Base-by-base conservation (phyloP, 73 alveolate genomes). In the Breviolum minutum region DNA sequence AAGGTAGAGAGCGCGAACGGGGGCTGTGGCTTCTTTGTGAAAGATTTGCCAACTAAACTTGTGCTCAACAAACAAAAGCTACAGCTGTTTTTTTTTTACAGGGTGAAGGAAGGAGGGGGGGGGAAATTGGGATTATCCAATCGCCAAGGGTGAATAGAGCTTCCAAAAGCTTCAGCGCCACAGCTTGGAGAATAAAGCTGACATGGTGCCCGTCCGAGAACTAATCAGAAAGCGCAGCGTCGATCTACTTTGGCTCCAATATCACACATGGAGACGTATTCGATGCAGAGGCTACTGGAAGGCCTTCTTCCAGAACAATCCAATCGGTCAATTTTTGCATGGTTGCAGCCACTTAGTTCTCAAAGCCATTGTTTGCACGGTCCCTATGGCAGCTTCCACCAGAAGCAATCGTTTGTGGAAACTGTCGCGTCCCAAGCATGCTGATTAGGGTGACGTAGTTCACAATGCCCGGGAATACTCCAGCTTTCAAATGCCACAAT, bases 381-480 rank as follows among this genome's bases (percentile, higher is more conserved):
- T 61, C 92, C 60, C 19, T 24, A 61, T 54, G 92, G 61, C 73
- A 22, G 71, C 73, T 77, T 77, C 86, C 63, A 77, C 86, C 6
- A 48, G 62, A 20, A 62, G 76, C 61, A 83, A 61, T 60, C 92
- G 92, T 22, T 20, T 83, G 73, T 83, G 92, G 92, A 83, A 83
- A 62, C 29, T 83, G 92, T 60, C 92, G 61, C 29, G 63, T 61
- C n/a, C 92, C 60, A 48, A 83, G 60, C 7, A 80, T 48, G 19
- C 32, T 61, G 54, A 7, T 77, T 0, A 9, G 86, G 10, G 9
- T 7, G 64, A 8, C 69, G 12, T 48, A 14, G 27, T 60, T 60
- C 9, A 0, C 29, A 54, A 40, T 20, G 20, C 7, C 26, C 92
- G 22, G 29, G 40, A 60, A 8, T 40, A 7, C 6, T 7, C 26